Evolutionary conservation across 371 early-diverging fungal genomes (phyloP), one percentile per base, ranked within the genome.

Genomic region (Gilbertella persicaria): DNA sequence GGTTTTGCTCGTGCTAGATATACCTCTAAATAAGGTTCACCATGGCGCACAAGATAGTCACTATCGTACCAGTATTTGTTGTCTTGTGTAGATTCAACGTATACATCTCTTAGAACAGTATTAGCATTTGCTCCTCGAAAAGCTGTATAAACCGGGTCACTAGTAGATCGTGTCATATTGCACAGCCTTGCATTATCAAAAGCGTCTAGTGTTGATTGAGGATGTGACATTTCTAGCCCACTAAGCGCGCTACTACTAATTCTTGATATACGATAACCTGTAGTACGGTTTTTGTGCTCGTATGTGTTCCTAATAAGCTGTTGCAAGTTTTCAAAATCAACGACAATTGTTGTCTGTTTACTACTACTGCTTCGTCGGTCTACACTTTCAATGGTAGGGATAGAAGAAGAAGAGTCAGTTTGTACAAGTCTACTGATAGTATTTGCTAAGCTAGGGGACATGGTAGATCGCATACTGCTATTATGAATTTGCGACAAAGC

Each of bases 31-130:
- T 83, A 86, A 3, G 80, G 82, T 23, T 75, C 78, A 1, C 84
- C 84, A 38, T 86, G 85, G 25, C 80, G 60, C 33, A 75, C 48
- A 2, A 86, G 69, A 26, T 76, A 75, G 45, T 86, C 85, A n/a
- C 61, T 65, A 13, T 65, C 44, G 35, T 72, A 67, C 3, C 67
- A 58, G 17, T 66, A 64, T 26, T 63, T 57, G 14, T 55, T 50
- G 1, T 52, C 58, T 23, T 60, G 55, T 0, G 52, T 58, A 1
- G 78, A 67, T 25, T 79, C 73, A 0, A 78, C 59, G 53, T 68
- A 75, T 1, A 70, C 69, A 41, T 82, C 78, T 6, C 81, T 72
- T 28, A 86, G 53, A 2, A 83, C 70, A 10, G 78, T 73, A 24
- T 84, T 79, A 0, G 78, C 71, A 52, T 84, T 75, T 3, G 79